phyloP scores from a whole-genome alignment of 257 asterid species.

The Nicotiana tomentosiformis region DNA sequence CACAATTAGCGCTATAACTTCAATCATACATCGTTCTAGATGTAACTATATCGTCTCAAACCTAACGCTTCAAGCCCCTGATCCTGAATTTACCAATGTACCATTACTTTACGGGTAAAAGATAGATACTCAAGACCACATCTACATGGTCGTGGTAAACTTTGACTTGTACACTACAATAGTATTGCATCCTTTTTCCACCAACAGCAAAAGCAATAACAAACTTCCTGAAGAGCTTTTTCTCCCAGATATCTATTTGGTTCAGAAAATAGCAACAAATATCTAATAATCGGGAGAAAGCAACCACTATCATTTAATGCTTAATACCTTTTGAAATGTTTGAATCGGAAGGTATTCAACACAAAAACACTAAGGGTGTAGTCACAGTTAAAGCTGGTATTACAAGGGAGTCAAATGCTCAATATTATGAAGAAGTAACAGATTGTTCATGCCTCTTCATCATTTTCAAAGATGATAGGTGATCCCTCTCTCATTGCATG shows the following conservation, averaged over 20 bases:
- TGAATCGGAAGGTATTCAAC: background rate
- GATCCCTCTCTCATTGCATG: background rate
- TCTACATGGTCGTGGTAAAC: background rate
- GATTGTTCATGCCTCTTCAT: background rate
- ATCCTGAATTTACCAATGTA: background rate
- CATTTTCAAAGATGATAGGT: background rate
- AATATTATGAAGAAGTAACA: background rate
- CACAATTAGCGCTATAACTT: background rate
- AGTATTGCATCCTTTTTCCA: background rate
- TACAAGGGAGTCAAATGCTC: background rate
- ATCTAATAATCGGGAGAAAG: background rate
- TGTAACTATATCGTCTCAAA: background rate
- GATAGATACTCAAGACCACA: background rate
- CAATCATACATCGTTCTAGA: background rate
- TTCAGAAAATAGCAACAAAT: background rate
- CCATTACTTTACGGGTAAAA: background rate
- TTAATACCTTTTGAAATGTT: constrained; percentile 1
- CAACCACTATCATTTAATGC: background rate
- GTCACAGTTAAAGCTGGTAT: background rate
- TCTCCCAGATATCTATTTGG: background rate
- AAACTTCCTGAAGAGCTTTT: background rate
- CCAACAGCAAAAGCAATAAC: background rate
- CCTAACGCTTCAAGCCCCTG: background rate
- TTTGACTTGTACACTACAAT: background rate
- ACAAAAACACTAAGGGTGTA: background rate